Evolutionary conservation across 345 rosid genomes (phyloP).

Genomic region (rapeseed (Brassica napus)): Da-Ae NC_063441.1:19809001-19809500

Average conservation of each 20-base stretch:
- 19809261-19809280: slow-evolving; percentile 86
- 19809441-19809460: slow-evolving; percentile 90
- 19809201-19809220: background rate
- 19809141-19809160: slow-evolving; percentile 2
- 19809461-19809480: slow-evolving; percentile 59
- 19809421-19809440: slow-evolving; percentile 86
- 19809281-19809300: slow-evolving; percentile 95
- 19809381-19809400: slow-evolving; percentile 61
- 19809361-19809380: slow-evolving; percentile 26
- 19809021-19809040: background rate
- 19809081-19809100: too few species aligned
- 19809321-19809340: slow-evolving; percentile 37
- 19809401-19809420: slow-evolving; percentile 85
- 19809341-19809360: too few species aligned
- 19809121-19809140: background rate
- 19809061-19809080: too few species aligned
- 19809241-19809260: slow-evolving; percentile 68
- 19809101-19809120: too few species aligned
- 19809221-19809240: background rate
- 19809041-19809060: background rate
- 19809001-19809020: background rate
- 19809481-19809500: slow-evolving; percentile 58
- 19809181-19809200: slow-evolving; percentile 14
- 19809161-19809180: background rate
- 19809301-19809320: slow-evolving; percentile 92